Percentiles rank a stretch among this genome's conserved stretches.
Conservation (phyloP, 2,329 filamentous ascomycete species). For the Orbilia blumenaviensis region DNA sequence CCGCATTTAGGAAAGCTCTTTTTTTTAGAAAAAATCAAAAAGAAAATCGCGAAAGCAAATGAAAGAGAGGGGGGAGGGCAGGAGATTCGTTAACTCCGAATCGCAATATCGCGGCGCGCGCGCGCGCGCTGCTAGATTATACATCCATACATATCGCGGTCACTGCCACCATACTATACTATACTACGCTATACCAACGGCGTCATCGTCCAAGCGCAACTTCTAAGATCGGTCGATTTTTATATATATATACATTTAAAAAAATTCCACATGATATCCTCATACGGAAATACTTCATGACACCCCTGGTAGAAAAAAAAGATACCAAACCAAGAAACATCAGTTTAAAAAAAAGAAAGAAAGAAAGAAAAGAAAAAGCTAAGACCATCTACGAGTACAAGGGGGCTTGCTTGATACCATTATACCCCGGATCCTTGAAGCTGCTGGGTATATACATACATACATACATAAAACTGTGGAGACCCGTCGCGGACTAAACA, state of each 20-base stretch:
- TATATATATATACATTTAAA: not conserved
- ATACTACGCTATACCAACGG: not conserved
- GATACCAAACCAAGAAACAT: not conserved
- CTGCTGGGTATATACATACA: not conserved
- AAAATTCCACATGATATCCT: conserved; percentile 53
- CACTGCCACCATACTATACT: not conserved
- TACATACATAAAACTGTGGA: no score
- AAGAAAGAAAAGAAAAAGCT: not conserved
- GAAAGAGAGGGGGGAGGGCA: not conserved
- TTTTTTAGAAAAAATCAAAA: not conserved
- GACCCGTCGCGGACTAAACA: conserved; percentile 6
- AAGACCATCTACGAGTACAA: not conserved
- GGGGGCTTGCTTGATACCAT: no score
- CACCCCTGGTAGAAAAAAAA: not conserved
- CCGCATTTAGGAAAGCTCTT: conserved; percentile 12
- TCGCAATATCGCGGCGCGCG: not conserved
- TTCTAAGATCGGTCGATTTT: no score
- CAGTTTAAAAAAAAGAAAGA: not conserved
- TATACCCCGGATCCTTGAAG: conserved; percentile 14
- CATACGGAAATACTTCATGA: conserved; percentile 54
- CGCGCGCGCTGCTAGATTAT: not conserved
- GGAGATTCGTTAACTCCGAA: not conserved
- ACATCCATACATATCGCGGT: not conserved
- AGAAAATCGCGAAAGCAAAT: not conserved
- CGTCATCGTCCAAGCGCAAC: no score